A percentile compares a stretch with the other conserved stretches of the same genome.
phyloP scores from a whole-genome alignment of 176 grass and related monocot species.

The Echinochloa phyllopogon region DNA sequence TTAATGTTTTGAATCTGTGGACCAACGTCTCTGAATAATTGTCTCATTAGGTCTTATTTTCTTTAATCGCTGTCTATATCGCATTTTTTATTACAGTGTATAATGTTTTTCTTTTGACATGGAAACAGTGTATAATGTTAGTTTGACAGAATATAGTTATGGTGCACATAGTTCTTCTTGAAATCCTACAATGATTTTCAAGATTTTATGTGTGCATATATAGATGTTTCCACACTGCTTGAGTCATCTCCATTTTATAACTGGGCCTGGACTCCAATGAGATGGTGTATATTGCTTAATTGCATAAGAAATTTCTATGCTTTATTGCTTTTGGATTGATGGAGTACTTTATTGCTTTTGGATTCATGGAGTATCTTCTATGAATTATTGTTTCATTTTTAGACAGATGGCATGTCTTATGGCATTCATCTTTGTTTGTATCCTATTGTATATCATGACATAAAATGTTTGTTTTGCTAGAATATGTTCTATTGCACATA shows the following conservation, averaged over 20 bases:
- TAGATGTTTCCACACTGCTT: slow-evolving; percentile 53
- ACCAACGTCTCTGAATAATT: not conserved
- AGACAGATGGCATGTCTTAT: not conserved
- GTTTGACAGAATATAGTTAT: not conserved
- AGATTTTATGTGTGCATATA: slow-evolving; percentile 68
- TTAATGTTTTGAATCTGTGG: not conserved
- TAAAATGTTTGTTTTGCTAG: not conserved
- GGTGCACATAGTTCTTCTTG: slow-evolving; percentile 65
- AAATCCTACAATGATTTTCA: slow-evolving; percentile 34
- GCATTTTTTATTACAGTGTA: not conserved
- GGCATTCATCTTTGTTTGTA: not conserved
- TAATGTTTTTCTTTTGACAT: too few relatives aligned
- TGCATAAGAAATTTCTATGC: not conserved
- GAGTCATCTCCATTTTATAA: slow-evolving; percentile 51
- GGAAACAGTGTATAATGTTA: not conserved
- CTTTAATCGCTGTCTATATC: too few relatives aligned
- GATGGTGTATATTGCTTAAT: slow-evolving; percentile 40
- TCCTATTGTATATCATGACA: not conserved
- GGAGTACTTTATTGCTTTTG: not conserved
- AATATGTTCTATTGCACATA: slow-evolving; percentile 44
- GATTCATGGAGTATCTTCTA: not conserved
- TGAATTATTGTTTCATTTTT: not conserved
- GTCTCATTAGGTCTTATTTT: not conserved
- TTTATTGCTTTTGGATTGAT: not conserved
- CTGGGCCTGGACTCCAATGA: slow-evolving; percentile 62